Evolutionary conservation across 139 green algal genomes (phyloP).

Genomic region (Chlorella ohadii): DNA sequence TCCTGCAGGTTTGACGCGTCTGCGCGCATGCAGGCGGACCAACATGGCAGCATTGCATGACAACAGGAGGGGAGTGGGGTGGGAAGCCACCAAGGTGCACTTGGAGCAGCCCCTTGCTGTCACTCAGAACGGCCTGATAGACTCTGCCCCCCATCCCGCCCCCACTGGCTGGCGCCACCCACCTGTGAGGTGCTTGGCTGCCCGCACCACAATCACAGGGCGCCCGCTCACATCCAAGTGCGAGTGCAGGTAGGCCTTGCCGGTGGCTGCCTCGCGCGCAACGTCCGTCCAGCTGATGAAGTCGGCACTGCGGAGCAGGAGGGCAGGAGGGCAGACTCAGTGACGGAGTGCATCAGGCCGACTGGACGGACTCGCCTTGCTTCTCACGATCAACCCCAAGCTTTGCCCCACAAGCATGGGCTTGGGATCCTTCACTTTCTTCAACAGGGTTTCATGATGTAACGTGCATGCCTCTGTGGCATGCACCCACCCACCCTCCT

Average conservation of each 20-base stretch:
- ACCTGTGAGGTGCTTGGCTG: slow-evolving; percentile 63
- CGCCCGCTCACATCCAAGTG: slow-evolving; percentile 64
- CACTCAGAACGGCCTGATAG: too few relatives aligned
- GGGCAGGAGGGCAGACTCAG: not conserved
- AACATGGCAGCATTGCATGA: not conserved
- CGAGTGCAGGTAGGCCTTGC: slow-evolving; percentile 89
- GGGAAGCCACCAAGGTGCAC: too few relatives aligned
- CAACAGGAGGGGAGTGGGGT: too few relatives aligned
- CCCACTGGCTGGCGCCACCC: not conserved
- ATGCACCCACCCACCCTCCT: not conserved
- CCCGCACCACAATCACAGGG: slow-evolving; percentile 86
- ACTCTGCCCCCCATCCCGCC: too few relatives aligned
- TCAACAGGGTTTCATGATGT: too few relatives aligned
- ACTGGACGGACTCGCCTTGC: too few relatives aligned
- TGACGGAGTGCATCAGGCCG: too few relatives aligned
- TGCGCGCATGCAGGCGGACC: slow-evolving; percentile 34
- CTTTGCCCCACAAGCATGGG: too few relatives aligned
- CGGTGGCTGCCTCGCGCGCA: slow-evolving; percentile 69
- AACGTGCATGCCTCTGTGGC: not conserved
- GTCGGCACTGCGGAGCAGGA: slow-evolving; percentile 12
- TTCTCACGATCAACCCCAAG: too few relatives aligned
- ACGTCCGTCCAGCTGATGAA: slow-evolving; percentile 6
- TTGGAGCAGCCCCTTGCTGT: too few relatives aligned
- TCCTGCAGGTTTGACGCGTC: slow-evolving; percentile 68
- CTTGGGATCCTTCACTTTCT: too few relatives aligned